Base-by-base conservation (phyloP, 2,329 filamentous ascomycete genomes). In the Hypoxylon sp. region DNA sequence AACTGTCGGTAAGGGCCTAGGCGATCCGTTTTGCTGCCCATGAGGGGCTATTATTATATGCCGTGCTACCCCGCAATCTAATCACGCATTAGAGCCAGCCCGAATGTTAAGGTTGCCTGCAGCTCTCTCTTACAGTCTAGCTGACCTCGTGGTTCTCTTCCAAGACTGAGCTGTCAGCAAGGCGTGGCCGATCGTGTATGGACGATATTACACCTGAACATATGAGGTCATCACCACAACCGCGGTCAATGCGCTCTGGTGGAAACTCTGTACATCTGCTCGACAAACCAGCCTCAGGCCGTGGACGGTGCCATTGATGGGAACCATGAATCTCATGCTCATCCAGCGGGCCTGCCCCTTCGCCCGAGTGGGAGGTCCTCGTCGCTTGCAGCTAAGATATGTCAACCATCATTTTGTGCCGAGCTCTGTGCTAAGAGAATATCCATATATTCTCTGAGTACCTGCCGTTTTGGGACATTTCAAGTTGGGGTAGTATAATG, bases 41-140 rank as follows among this genome's bases (percentile, higher is more conserved):
- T 64, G 58, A 35, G 22, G 19, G 63, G 61, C 58, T 59, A 63
- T 54, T 67, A 65, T 57, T 51, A 63, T 67, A 73, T 71, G 71
- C 67, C 67, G 71, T 73, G 53, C 62, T 71, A 73, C 71, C 71
- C 69, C 71, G 71, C 71, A 71, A 71, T 67, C 53, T 70, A 71
- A 66, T 60, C 64, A 53, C 59, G 58, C 57, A 48, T 59, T 46
- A 31, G 42, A 59, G 51, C 59, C 37, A 54, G 59, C 53, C 63
- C 42, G 59, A 65, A 26, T 59, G 39, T 47, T 66, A 58, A 55
- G 57, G 51, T 71, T 69, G 37, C 66, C 39, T 65, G 51, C 67
- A 70, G 58, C 67, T 61, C 22, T 51, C 31, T 31, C 57, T 47
- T 69, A 58, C 52, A 44, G 60, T 54, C 48, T 62, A 71, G 66